These are phyloP conservation scores for Neurospora africana DNA, from an alignment of 495 filamentous ascomycete species.

Conservation along the genomic window DNA sequence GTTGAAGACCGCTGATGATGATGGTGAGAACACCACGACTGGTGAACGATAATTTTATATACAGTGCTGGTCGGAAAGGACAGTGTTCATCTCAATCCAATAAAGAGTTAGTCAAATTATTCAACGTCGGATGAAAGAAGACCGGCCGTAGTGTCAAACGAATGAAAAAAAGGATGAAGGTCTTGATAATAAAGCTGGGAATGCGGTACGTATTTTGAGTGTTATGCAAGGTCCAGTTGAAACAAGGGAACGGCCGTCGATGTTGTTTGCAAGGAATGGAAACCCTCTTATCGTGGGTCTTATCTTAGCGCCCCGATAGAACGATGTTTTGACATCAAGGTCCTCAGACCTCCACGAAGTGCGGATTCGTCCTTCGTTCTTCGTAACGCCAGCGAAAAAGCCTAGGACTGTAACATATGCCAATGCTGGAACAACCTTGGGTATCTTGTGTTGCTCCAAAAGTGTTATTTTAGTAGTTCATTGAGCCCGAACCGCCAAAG, in stretches of 20 bases:
- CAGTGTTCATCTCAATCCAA: not conserved
- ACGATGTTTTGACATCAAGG: not conserved
- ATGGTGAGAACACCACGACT: not conserved
- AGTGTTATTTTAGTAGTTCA: too few species aligned
- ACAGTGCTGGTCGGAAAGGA: not conserved
- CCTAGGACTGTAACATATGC: too few species aligned
- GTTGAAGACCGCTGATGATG: slow-evolving; percentile 1
- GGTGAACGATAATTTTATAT: not conserved
- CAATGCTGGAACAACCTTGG: too few species aligned
- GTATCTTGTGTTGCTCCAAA: too few species aligned
- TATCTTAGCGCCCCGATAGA: not conserved
- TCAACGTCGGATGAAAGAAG: not conserved
- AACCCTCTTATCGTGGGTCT: not conserved
- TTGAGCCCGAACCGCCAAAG: not conserved
- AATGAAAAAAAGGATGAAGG: not conserved
- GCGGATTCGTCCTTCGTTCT: not conserved
- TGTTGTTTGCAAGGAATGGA: not conserved
- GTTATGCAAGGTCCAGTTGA: not conserved
- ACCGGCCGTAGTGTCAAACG: not conserved
- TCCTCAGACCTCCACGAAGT: not conserved
- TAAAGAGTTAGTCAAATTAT: not conserved
- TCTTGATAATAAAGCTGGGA: not conserved
- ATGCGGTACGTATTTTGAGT: not conserved
- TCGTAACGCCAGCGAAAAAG: not conserved
- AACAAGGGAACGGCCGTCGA: not conserved